Base-by-base conservation (phyloP, 2,329 filamentous ascomycete species). In the Nigrospora oryzae region DNA sequence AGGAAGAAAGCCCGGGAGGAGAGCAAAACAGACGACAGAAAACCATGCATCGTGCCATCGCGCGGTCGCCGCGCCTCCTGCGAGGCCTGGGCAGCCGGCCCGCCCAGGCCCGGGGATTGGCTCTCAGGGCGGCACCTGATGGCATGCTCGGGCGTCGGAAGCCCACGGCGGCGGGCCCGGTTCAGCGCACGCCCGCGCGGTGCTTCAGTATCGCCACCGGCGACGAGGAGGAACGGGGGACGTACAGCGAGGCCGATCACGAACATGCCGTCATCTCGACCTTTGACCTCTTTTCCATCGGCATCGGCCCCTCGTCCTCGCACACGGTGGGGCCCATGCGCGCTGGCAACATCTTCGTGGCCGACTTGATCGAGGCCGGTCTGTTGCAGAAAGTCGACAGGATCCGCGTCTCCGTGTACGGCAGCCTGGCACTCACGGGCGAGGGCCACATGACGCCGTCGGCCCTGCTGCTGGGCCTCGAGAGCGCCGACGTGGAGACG, bases 401-500 rank as follows among this genome's bases (percentile, higher is more conserved):
- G 51, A 73, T 74, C 42, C 68, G 67, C 5, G 65, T 74, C 19
- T 65, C 67, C 8, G 65, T 74, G 38, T 74, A 73, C 48, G 71
- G 71, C 38, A 74, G 70, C 51, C 59, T 74, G 46, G 71, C 71
- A 0, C 64, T 74, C 32, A 74, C 71, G 0, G 71, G 71, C 40
- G 70, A 74, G 51, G 71, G 71, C 37, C 71, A 73, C 49, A 74
- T 74, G 71, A 74, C 71, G 3, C 71, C 71, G 0, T 72, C 68
- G 5, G 71, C 71, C 3, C 53, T 74, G 19, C 59, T 74, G 10
- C 61, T 74, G 2, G 71, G 71, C n/a, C 64, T 74, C 0, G 71
- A 74, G 52, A 65, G 70, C 30, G 69, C 68, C 13, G 58, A 73
- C 46, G 71, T 74, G 8, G 71, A 73, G 56, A 68, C 68, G 0